phyloP scores from a whole-genome alignment of 2,329 filamentous ascomycete species.

The Microascus cirrosus region DNA sequence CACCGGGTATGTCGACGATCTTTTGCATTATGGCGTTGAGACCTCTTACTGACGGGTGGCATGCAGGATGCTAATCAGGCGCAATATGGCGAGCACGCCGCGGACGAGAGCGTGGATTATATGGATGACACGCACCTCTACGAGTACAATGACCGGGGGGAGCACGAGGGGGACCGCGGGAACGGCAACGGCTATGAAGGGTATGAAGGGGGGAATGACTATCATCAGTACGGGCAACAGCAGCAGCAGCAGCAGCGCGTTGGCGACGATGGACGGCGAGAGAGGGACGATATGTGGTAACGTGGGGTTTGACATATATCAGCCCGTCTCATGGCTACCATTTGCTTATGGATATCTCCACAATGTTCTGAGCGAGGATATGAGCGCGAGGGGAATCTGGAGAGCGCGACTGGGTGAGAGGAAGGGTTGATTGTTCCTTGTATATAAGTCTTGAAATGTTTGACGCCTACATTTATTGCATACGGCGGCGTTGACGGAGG shows the following conservation, averaged over 20 bases:
- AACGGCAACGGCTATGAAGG: background rate
- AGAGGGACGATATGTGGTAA: conserved; percentile 8
- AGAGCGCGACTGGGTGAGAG: background rate
- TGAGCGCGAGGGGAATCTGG: background rate
- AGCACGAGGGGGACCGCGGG: background rate
- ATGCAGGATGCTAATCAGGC: conserved; percentile 7
- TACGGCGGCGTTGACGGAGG: background rate
- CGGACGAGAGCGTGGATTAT: conserved; percentile 32
- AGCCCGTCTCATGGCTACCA: no score
- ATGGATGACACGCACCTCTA: conserved; percentile 41
- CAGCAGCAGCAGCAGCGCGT: background rate
- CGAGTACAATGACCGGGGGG: conserved; percentile 27
- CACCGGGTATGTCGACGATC: conserved; percentile 29
- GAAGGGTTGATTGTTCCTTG: background rate
- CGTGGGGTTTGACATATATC: background rate
- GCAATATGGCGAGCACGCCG: conserved; percentile 32
- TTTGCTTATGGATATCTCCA: no score
- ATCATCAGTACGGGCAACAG: conserved; percentile 2
- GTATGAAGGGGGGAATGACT: conserved; percentile 2
- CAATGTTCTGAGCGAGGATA: background rate
- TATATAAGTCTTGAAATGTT: background rate
- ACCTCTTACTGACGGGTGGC: background rate
- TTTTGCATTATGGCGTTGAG: background rate
- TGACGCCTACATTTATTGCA: background rate
- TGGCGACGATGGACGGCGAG: background rate